These are phyloP conservation scores for Shiraia bambusicola DNA, from an alignment of 2,329 filamentous ascomycete species.

Conservation along the genomic window DNA sequence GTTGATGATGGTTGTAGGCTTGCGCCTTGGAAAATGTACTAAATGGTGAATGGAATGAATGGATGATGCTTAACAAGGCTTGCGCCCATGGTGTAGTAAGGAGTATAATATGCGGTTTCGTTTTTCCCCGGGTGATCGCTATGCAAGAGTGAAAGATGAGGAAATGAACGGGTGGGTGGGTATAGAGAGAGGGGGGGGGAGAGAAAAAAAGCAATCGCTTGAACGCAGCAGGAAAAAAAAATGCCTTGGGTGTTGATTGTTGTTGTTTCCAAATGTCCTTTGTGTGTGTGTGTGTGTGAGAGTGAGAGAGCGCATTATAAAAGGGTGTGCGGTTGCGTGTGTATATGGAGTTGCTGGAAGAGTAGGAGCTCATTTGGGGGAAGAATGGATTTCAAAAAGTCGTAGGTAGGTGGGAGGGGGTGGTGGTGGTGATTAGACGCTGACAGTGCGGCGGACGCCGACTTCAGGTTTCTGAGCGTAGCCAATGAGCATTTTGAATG, in stretches of 20 bases:
- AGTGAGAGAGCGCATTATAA: constrained; percentile 19
- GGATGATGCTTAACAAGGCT: constrained; percentile 11
- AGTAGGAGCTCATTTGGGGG: too few relatives aligned
- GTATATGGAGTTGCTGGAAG: constrained; percentile 25
- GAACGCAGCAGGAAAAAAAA: constrained; percentile 36
- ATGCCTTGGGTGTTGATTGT: too few relatives aligned
- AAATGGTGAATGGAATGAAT: background rate
- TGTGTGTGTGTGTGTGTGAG: too few relatives aligned
- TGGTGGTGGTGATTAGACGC: constrained; percentile 47
- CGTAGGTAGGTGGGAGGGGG: too few relatives aligned
- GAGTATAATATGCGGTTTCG: constrained; percentile 13
- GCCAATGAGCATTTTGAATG: constrained; percentile 86
- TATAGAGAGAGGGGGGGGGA: constrained; percentile 22
- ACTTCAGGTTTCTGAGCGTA: constrained; percentile 76
- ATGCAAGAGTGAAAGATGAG: constrained; percentile 28
- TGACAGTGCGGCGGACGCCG: constrained; percentile 51
- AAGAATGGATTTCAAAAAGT: too few relatives aligned
- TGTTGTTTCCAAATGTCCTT: too few relatives aligned
- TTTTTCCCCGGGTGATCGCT: constrained; percentile 19
- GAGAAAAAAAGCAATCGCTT: constrained; percentile 31
- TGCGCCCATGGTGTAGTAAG: constrained; percentile 26
- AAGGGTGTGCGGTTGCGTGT: background rate
- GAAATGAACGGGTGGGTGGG: constrained; percentile 30
- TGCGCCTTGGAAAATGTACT: constrained; percentile 8
- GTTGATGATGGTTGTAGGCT: constrained; percentile 10